These are phyloP conservation scores for Fonsecaea monophora DNA, from an alignment of 2,329 filamentous ascomycete genomes.

Conservation along the genomic window DNA sequence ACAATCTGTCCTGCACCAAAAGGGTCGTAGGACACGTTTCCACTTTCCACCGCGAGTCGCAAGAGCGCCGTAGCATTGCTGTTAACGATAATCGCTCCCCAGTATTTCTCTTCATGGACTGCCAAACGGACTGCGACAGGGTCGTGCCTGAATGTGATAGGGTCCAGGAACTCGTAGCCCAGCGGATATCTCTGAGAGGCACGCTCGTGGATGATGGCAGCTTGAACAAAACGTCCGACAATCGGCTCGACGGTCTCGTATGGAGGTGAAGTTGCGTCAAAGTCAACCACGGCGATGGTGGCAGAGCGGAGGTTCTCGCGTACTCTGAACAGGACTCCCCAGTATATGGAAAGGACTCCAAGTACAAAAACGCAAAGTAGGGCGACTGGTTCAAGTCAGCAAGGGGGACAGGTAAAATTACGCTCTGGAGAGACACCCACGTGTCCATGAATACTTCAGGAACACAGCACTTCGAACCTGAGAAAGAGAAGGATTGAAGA, in stretches of 20 bases:
- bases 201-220: constrained; percentile 50
- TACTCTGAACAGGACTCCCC: constrained; percentile 63
- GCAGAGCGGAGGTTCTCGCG: constrained; percentile 59
- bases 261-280: constrained; percentile 63
- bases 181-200: constrained; percentile 37
- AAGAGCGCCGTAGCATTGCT: constrained; percentile 67
- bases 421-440: neutral
- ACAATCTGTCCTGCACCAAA: constrained; percentile 64
- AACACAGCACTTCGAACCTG: neutral
- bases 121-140: constrained; percentile 63
- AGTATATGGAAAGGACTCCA: constrained; percentile 65
- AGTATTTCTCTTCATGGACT: constrained; percentile 65
- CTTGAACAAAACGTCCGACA: constrained; percentile 58
- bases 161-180: constrained; percentile 57
- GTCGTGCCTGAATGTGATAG: constrained; percentile 62
- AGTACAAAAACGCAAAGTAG: constrained; percentile 64
- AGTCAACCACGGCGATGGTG: constrained; percentile 67
- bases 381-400: constrained; percentile 46
- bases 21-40: constrained; percentile 67
- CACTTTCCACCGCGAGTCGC: constrained; percentile 60
- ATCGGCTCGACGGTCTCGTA: constrained; percentile 55
- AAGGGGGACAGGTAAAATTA: neutral
- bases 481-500: constrained; percentile 41
- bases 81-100: constrained; percentile 68
- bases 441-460: constrained; percentile 20